A percentile compares a stretch with the other conserved stretches of the same genome.
phyloP scores from a whole-genome alignment of 2,329 filamentous ascomycete genomes.

The Neopestalotiopsis clavispora region DNA sequence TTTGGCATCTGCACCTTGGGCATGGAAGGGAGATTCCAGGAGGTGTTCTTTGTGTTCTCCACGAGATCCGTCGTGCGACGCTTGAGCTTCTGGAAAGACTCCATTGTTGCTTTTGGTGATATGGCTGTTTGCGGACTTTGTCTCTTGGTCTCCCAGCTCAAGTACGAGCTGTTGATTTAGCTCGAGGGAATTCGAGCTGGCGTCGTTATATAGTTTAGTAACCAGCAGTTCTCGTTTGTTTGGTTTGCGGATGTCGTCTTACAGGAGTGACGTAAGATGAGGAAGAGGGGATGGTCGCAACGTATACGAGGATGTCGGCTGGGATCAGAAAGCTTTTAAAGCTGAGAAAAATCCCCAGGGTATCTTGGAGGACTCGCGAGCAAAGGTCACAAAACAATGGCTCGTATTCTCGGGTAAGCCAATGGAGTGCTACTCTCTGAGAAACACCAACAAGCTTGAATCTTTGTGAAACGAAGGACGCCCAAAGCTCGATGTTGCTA shows the following conservation, averaged over 20 bases:
- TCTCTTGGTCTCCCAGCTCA: background rate
- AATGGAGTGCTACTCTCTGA: background rate
- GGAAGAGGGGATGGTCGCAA: background rate
- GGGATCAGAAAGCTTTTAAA: background rate
- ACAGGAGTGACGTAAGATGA: conserved; percentile 14
- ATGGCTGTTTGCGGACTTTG: background rate
- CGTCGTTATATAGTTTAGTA: background rate
- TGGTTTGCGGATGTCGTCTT: background rate
- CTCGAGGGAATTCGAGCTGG: background rate
- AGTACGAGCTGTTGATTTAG: background rate
- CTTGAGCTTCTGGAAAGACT: conserved; percentile 57
- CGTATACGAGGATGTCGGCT: background rate
- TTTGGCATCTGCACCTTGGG: conserved; percentile 22
- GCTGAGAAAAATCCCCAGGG: background rate
- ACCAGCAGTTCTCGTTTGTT: background rate
- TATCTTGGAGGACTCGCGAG: background rate
- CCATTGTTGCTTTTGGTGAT: conserved; percentile 42
- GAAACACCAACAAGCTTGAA: background rate
- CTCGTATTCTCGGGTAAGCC: background rate
- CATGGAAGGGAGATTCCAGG: conserved; percentile 43
- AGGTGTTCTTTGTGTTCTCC: conserved; percentile 44
- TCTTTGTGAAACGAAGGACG: background rate
- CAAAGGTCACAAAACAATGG: background rate
- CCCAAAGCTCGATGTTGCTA: background rate
- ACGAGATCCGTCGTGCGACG: conserved; percentile 61